Evolutionary conservation across 2,329 filamentous ascomycete species (phyloP).

Genomic region (Nannizzia gypsea): DNA sequence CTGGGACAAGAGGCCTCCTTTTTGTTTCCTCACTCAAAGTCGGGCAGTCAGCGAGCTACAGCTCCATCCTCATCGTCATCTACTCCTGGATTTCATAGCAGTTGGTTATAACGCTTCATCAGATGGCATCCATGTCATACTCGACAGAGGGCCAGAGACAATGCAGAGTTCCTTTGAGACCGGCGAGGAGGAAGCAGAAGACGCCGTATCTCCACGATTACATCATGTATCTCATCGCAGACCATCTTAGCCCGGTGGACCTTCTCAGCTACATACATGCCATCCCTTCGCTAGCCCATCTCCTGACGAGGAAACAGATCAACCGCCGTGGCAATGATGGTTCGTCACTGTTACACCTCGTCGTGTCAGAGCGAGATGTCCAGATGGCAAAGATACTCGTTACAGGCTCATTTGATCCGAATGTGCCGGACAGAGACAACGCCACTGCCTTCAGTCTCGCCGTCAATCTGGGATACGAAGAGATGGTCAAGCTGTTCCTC

Average conservation of each 20-base stretch:
- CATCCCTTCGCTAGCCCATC: not conserved
- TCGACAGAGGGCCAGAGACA: not conserved
- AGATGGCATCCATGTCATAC: not conserved
- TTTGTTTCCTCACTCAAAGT: no score
- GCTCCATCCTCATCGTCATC: not conserved
- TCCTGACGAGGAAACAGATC: not conserved
- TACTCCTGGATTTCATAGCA: not conserved
- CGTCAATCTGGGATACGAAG: not conserved
- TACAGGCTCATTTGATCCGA: not conserved
- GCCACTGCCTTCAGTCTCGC: not conserved
- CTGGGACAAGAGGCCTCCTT: no score
- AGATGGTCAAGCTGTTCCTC: not conserved
- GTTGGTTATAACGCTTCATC: not conserved
- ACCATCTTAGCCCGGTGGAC: not conserved
- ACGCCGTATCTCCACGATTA: not conserved
- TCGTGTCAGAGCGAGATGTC: not conserved
- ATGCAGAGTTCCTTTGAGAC: not conserved
- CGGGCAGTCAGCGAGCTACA: not conserved
- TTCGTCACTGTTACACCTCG: not conserved
- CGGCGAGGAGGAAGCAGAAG: not conserved
- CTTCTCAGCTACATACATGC: not conserved
- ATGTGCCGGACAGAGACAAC: not conserved
- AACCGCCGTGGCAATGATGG: not conserved
- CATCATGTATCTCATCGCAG: not conserved
- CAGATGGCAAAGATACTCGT: not conserved